Base-by-base conservation (phyloP, 1,284 basidiomycete species). In the Stygiomarasmius scandens region DNA sequence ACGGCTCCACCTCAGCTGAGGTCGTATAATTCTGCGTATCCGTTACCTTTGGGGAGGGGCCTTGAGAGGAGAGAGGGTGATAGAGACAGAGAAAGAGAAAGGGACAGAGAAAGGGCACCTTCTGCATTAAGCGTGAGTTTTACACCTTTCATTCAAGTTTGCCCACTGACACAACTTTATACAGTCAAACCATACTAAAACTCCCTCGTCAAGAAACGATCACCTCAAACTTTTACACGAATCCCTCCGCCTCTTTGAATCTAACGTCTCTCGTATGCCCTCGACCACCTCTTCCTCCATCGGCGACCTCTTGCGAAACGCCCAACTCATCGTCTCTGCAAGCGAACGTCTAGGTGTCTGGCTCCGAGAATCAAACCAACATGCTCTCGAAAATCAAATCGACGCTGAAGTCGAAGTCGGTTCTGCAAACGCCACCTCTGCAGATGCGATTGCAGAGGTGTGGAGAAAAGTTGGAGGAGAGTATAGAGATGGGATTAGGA, bases 391-490 rank as follows among this genome's bases (percentile, higher is more conserved):
- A 60, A 77, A 82, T 52, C 87, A 90, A 69, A 87, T 93, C 49
- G 82, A 88, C 45, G 82, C 86, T 0, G 89, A 92, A 66, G 82
- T 92, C 1, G 79, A 79, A 16, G 82, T 78, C 9, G 51, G 32
- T 2, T 66, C 64, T 25, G 75, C 74, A 19, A 69, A 67, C 43
- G 70, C 62, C 10, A 59, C 49, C 14, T 66, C 67, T 19, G 69
- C 61, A 29, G 60, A 55, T 25, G 77, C 81, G 47, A 66, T 83
- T 23, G 78, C 76, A 2, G 83, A 84, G 55, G 71, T 90, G 22
- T 92, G 89, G 89, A 75, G 80, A 54, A 72, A 77, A 49, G 80
- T 92, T 10, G 86, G 87, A 0, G 79, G 77, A 3, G 89, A 92
- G 58, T 88, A 85, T 65, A 72, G 89, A 38, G 90, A 93, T 56